Base-by-base conservation (phyloP, 805 yeast genomes). In the Kluyveromyces dobzhanskii region DNA sequence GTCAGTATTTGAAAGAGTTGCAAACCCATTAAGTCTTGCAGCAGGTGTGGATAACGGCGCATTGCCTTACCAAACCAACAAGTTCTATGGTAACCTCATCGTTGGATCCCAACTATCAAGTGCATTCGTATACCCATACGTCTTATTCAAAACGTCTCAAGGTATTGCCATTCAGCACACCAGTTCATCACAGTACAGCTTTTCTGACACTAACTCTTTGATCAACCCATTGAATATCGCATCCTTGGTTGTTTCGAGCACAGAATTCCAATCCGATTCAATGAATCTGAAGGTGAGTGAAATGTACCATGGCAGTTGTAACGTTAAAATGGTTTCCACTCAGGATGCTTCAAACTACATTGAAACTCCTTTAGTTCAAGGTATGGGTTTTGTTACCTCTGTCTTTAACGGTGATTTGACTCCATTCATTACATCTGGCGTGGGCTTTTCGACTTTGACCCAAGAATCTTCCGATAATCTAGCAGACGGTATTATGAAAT, bases 81-180 rank as follows among this genome's bases (percentile, higher is more conserved):
- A 82, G 61, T 85, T 84, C 59, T 82, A 73, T 60, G 73, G 76
- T 27, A 84, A 85, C 56, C 53, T 82, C 51, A 61, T 78, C 46
- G 62, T 81, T 17, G 80, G 66, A 17, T 60, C 59, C 36, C 85
- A 78, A 57, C 61, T 66, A 17, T 64, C 67, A 37, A 70, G 76
- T 36, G 72, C 71, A 4, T 82, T 72, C 63, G 69, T 81, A 8
- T 78, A 75, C 49, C 94, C 94, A 16, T 84, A 80, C 53, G 68
- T 74, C 2, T 55, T 78, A 35, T 79, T 73, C 69, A 75, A 76
- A 72, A 67, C 69, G 40, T 60, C 59, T 5, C 59, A 57, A 11
- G 87, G 87, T 4, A 59, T 79, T 38, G 88, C 78, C 3, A 66
- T 83, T 31, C 73, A 77, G 43, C 82, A 80, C 56, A 69, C 77